These are phyloP conservation scores for Tolypocladium tundrense DNA, from an alignment of 2,329 filamentous ascomycete species.

Conservation along the genomic window DNA sequence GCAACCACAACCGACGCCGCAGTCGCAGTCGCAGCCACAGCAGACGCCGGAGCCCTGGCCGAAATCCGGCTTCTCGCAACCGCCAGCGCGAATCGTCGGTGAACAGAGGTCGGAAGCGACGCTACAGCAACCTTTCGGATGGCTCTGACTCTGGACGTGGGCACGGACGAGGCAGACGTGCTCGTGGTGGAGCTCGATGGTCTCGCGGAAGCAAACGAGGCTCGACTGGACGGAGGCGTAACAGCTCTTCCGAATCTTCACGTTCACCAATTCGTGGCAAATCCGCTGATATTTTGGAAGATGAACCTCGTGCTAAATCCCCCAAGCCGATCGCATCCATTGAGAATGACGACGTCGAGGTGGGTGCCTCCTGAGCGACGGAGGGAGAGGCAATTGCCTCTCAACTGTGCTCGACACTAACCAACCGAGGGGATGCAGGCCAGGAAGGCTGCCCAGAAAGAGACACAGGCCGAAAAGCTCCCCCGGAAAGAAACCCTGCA, in stretches of 20 bases:
- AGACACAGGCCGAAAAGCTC: conserved; percentile 1
- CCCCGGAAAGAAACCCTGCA: not conserved
- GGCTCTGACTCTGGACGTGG: conserved; percentile 2
- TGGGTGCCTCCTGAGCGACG: conserved; percentile 10
- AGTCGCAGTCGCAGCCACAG: conserved; percentile 4
- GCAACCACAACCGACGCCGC: conserved; percentile 8
- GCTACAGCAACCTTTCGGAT: conserved; percentile 6
- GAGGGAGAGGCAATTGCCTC: not conserved
- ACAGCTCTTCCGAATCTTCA: conserved; percentile 42
- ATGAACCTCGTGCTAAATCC: conserved; percentile 13
- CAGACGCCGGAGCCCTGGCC: not conserved
- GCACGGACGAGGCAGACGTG: conserved; percentile 1
- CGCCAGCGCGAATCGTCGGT: not conserved
- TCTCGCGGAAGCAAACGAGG: conserved; percentile 2
- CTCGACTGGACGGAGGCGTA: conserved; percentile 29
- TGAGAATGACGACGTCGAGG: conserved; percentile 10
- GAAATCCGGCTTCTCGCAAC: not conserved
- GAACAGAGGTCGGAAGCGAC: not conserved
- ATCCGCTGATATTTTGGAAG: conserved; percentile 45
- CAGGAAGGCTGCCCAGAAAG: conserved; percentile 1
- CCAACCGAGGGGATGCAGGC: conserved; percentile 5
- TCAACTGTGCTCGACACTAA: conserved; percentile 5
- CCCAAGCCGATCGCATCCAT: conserved; percentile 9
- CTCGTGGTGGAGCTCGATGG: not conserved
- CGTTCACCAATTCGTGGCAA: conserved; percentile 37